A percentile compares a stretch with the other conserved stretches of the same genome.
Conservation (phyloP, 768 basidiomycete genomes). For the Lactarius quietus region DNA sequence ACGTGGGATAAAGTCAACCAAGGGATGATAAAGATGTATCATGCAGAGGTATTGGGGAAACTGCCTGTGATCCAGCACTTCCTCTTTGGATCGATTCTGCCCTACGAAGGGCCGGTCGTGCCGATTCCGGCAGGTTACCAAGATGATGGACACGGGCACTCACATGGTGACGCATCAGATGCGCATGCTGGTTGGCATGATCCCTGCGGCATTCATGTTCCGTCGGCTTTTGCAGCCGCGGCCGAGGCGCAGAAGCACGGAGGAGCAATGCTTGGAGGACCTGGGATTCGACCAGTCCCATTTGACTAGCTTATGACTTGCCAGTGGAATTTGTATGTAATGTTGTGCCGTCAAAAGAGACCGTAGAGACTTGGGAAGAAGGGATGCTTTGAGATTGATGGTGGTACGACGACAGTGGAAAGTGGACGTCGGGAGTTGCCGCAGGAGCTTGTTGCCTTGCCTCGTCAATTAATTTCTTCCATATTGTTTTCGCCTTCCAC, state of each 20-base stretch:
- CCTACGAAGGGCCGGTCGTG: slow-evolving; percentile 58
- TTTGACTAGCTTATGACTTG: slow-evolving; percentile 51
- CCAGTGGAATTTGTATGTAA: not conserved
- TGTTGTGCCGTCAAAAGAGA: not conserved
- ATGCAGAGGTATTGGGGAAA: slow-evolving; percentile 90
- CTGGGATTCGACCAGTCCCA: slow-evolving; percentile 71
- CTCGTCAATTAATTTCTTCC: not conserved
- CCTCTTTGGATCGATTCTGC: slow-evolving; percentile 80
- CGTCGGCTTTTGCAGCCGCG: slow-evolving; percentile 76
- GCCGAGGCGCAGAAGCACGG: slow-evolving; percentile 41
- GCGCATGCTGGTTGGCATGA: slow-evolving; percentile 78
- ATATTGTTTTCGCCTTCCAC: slow-evolving; percentile 5
- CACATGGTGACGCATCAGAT: slow-evolving; percentile 39
- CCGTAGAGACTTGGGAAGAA: not conserved
- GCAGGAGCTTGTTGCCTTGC: not conserved
- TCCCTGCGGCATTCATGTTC: slow-evolving; percentile 88
- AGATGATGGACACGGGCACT: slow-evolving; percentile 46
- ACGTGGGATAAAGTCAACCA: slow-evolving; percentile 96
- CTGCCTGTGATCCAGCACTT: slow-evolving; percentile 97
- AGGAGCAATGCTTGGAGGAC: slow-evolving; percentile 47
- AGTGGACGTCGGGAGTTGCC: slow-evolving; percentile 16
- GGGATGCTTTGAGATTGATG: not conserved
- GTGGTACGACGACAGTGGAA: not conserved
- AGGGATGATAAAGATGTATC: slow-evolving; percentile 98
- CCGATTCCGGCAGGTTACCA: slow-evolving; percentile 32